A percentile compares a stretch with the other conserved stretches of the same genome.
Conservation (phyloP, 495 filamentous ascomycete genomes). For the Aspergillus baeticus region DNA sequence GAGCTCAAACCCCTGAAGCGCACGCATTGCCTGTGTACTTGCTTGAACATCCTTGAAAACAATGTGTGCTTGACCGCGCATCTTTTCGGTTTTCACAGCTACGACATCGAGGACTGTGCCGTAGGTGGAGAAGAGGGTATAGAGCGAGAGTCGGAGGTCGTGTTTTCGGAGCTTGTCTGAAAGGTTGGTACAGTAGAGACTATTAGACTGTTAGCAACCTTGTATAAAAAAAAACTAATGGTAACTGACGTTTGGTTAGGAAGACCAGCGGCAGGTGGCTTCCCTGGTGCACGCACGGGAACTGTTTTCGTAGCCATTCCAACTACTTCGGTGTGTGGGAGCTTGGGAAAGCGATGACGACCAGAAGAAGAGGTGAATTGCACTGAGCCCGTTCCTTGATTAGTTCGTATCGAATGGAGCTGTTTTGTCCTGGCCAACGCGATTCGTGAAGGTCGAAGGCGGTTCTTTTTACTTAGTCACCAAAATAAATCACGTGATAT, state of each 20-base stretch:
- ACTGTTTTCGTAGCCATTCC: conserved; percentile 42
- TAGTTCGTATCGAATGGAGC: not conserved
- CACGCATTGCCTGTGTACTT: conserved; percentile 86
- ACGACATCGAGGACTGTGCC: conserved; percentile 94
- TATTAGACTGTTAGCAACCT: conserved; percentile 39
- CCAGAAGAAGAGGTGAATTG: not conserved
- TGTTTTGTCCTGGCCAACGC: not conserved
- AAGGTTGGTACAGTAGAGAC: conserved; percentile 85
- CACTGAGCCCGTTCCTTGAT: not conserved
- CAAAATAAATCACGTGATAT: conserved; percentile 16
- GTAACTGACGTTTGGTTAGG: conserved; percentile 72
- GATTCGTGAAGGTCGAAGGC: not conserved
- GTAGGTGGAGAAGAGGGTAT: conserved; percentile 91
- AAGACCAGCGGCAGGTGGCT: conserved; percentile 33
- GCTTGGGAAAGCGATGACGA: not conserved
- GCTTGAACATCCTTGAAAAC: conserved; percentile 84
- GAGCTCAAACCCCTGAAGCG: conserved; percentile 82
- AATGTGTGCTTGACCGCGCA: conserved; percentile 94
- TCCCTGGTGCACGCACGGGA: conserved; percentile 36
- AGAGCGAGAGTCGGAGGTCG: conserved; percentile 79
- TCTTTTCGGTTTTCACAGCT: conserved; percentile 79
- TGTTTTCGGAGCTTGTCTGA: conserved; percentile 81
- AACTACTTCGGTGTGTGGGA: not conserved
- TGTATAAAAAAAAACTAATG: conserved; percentile 1
- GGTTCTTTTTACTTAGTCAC: not conserved